Evolutionary conservation across 1,139 yeast genomes (phyloP), one percentile per base, ranked within the genome.

Genomic region (Eremothecium gossypii): DNA sequence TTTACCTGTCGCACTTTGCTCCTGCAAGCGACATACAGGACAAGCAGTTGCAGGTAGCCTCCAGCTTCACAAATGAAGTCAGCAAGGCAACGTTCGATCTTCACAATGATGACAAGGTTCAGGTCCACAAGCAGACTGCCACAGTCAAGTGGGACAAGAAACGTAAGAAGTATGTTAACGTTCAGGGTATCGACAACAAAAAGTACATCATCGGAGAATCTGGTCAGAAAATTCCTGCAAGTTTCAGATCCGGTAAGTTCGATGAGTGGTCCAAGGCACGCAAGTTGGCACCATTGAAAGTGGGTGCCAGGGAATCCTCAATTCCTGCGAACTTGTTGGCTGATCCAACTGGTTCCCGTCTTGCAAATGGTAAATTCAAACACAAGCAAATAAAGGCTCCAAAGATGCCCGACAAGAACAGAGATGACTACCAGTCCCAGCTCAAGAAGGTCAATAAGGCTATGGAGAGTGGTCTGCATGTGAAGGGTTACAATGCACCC

Each of bases 151-250:
- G 98, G 98, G 97, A 91, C 67, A 83, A 77, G 64, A 87, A 87
- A 74, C 83, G 85, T 64, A 94, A 95, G 54, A 87, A 87, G 53
- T 91, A 85, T 63, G 74, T 89, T 58, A 86, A 87, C 59, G 72
- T 85, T 13, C 79, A 77, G 54, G 84, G 93, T 45, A 75, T 83
- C 23, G 91, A 84, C 57, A 61, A 61, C 38, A 77, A 81, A 61
- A 89, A 85, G 66, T 91, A 73, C 63, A 91, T 93, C 55, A 82
- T 87, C 50, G 95, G 97, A 50, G 99, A 93, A 62, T 81, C 86
- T 62, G 99, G 99, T 7, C 89, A 84, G 55, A 78, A 77, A 62
- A 79, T 93, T 44, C 96, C 98, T 4, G 98, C 98, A 1, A 74
- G 94, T 14, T 87, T 81, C 66, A 74, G 85, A 57, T 81, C 95